A percentile compares a stretch with the other conserved stretches of the same genome.
These are phyloP conservation scores for Rubroboletus satanas DNA, from an alignment of 768 basidiomycete species.

Conservation along the genomic window DNA sequence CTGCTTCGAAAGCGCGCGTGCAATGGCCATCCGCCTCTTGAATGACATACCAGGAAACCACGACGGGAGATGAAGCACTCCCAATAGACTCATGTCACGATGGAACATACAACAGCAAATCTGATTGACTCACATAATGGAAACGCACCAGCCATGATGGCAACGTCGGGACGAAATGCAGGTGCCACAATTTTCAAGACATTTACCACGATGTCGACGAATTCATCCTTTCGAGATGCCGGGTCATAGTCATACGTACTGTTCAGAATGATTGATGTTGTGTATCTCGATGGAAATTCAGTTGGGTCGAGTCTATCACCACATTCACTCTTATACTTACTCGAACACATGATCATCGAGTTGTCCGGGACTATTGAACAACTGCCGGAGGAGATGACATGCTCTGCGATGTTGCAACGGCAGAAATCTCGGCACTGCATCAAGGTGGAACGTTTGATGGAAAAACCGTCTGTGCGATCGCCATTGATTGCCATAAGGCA, in stretches of 20 bases:
- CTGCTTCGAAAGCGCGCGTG: neutral
- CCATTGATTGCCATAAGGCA: conserved; percentile 25
- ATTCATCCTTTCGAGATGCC: conserved; percentile 3
- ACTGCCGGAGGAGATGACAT: conserved; percentile 29
- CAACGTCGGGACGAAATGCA: neutral
- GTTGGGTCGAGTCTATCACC: neutral
- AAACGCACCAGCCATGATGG: neutral
- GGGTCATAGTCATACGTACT: conserved; percentile 17
- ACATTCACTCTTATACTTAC: conserved; percentile 10
- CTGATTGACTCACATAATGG: conserved; percentile 2
- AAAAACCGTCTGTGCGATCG: conserved; percentile 22
- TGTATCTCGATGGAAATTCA: conserved; percentile 6
- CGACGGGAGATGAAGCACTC: conserved; percentile 5
- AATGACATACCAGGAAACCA: conserved; percentile 18
- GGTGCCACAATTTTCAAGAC: neutral
- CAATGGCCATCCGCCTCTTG: neutral
- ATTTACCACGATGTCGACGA: neutral
- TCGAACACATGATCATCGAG: conserved; percentile 32
- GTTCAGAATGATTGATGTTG: conserved; percentile 13
- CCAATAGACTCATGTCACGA: neutral
- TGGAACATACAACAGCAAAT: neutral
- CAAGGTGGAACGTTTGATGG: conserved; percentile 13
- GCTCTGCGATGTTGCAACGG: conserved; percentile 27
- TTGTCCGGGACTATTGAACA: conserved; percentile 32
- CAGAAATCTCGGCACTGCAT: conserved; percentile 19